Percentiles rank a stretch among this genome's conserved stretches.
Conservation (phyloP, 495 filamentous ascomycete genomes). For the Astrothelium macrocarpum region DNA sequence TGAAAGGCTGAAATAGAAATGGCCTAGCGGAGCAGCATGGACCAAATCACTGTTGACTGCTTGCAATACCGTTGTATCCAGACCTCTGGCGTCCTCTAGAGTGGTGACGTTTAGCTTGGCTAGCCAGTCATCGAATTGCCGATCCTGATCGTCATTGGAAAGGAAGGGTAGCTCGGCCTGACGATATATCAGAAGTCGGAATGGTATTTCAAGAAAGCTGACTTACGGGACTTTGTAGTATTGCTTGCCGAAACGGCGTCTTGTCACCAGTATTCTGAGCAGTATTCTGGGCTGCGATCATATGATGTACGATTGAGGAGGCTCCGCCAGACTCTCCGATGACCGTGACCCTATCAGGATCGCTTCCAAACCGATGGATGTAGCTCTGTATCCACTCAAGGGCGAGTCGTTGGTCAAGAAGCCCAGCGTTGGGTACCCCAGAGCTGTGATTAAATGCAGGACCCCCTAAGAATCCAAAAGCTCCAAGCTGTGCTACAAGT, state of each 20-base stretch:
- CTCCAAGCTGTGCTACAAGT: slow-evolving; percentile 35
- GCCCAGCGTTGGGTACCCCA: slow-evolving; percentile 52
- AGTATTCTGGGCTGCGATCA: neutral
- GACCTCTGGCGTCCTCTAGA: slow-evolving; percentile 37
- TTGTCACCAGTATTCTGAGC: neutral
- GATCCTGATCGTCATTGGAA: slow-evolving; percentile 31
- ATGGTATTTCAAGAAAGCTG: neutral
- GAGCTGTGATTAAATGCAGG: slow-evolving; percentile 31
- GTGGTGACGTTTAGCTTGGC: slow-evolving; percentile 37
- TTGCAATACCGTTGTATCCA: slow-evolving; percentile 37
- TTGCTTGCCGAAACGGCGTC: slow-evolving; percentile 24
- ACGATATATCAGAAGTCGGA: slow-evolving; percentile 18
- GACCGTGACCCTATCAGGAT: slow-evolving; percentile 52
- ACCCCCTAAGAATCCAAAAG: slow-evolving; percentile 53
- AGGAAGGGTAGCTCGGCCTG: slow-evolving; percentile 33
- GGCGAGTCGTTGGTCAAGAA: slow-evolving; percentile 58
- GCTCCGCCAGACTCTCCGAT: slow-evolving; percentile 62
- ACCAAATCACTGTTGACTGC: slow-evolving; percentile 36
- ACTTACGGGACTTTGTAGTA: slow-evolving; percentile 24
- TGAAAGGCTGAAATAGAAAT: slow-evolving; percentile 43
- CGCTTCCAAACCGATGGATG: slow-evolving; percentile 61
- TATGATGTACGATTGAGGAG: slow-evolving; percentile 53
- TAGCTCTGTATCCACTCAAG: slow-evolving; percentile 62
- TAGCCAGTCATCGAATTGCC: slow-evolving; percentile 35
- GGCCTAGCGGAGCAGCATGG: slow-evolving; percentile 31